These are phyloP conservation scores for Lactifluus pinguis DNA, from an alignment of 768 basidiomycete species.

Conservation along the genomic window DNA sequence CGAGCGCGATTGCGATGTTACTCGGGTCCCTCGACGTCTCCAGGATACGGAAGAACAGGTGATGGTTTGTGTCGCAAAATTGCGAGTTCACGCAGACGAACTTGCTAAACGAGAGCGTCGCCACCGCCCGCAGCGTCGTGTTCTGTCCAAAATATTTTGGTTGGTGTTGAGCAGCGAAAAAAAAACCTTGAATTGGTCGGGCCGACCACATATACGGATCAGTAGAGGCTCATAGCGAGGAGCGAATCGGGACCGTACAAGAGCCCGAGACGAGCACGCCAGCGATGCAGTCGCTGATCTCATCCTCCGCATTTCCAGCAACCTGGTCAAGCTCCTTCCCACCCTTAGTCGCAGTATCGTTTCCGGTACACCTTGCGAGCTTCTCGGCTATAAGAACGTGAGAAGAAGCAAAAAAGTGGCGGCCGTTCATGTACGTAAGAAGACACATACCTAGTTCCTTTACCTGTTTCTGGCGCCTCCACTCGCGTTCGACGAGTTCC, in stretches of 20 bases:
- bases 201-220: slow-evolving; percentile 85
- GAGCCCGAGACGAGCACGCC: slow-evolving; percentile 74
- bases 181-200: slow-evolving; percentile 79
- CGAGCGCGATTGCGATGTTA: too few relatives aligned
- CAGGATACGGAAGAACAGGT: slow-evolving; percentile 86
- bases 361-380: slow-evolving; percentile 32
- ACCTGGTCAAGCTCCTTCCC: slow-evolving; percentile 92
- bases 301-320: slow-evolving; percentile 95
- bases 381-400: slow-evolving; percentile 48
- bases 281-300: slow-evolving; percentile 89
- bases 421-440: neutral
- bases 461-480: slow-evolving; percentile 94
- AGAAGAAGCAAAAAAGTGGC: neutral
- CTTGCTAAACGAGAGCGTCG: slow-evolving; percentile 86
- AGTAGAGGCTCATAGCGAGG: too few relatives aligned
- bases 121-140: slow-evolving; percentile 74
- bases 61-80: slow-evolving; percentile 87
- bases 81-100: slow-evolving; percentile 91
- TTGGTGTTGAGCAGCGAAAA: neutral
- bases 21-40: slow-evolving; percentile 62
- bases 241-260: slow-evolving; percentile 77
- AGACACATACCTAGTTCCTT: slow-evolving; percentile 56
- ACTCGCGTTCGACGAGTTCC: slow-evolving; percentile 90
- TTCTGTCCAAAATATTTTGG: slow-evolving; percentile 43
- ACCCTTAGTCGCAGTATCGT: slow-evolving; percentile 38